Base-by-base conservation (phyloP, 2,329 filamentous ascomycete species). In the Pyrenophora graminea region DNA sequence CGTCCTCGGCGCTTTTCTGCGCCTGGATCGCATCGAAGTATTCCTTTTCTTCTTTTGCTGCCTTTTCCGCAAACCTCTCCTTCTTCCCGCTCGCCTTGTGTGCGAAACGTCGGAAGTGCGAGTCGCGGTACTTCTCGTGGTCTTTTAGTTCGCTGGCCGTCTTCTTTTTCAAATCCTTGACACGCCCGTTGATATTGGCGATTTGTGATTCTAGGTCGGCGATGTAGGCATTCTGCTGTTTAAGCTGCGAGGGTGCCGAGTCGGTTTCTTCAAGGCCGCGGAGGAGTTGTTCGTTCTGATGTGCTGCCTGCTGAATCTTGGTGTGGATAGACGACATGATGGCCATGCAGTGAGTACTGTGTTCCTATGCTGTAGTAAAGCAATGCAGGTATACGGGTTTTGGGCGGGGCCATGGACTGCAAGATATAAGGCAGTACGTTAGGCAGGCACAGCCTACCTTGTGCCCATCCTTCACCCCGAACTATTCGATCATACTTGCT, bases 81-180 rank as follows among this genome's bases (percentile, higher is more conserved):
- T 65, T 67, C 8, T 58, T 58, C 3, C 68, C 69, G 6, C 55
- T 58, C 3, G 68, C 67, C 45, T 66, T 70, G 49, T 72, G 67
- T 1, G 68, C 64, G 39, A 71, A 62, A 34, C 67, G 66, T 3
- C 64, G 61, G 42, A 71, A 61, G 2, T 56, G 65, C 0, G 66
- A 69, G 45, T 71, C 67, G 13, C 64, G 67, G 48, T 72, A 72
- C 44, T 71, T 71, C 36, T 68, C 68, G 51, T 71, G 66, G 25
- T 70, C 68, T 40, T 65, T 59, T 2, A 68, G 54, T 36, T 71
- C 66, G 1, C 46, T 21, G 1, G 48, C 47, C 2, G 67, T 67
- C 23, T 58, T 62, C 8, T 45, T 44, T 23, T 62, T 61, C 0
- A 67, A 49, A 6, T 53, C 52, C 7, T 55, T 39, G 6, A 63